phyloP scores from a whole-genome alignment of 495 filamentous ascomycete species.

The Aspergillus nanangensis region DNA sequence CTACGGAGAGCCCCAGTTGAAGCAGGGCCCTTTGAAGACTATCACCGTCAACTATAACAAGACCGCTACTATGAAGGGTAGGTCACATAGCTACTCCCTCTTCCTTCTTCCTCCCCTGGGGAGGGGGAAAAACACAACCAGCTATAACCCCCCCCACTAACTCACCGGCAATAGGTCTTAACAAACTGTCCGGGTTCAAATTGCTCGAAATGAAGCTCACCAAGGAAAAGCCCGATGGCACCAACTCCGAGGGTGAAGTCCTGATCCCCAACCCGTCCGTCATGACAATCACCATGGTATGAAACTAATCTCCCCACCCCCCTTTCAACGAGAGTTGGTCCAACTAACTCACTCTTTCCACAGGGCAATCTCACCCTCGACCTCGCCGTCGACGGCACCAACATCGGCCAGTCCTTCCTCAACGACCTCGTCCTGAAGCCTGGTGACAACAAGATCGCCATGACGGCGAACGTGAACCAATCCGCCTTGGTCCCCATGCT shows the following conservation, averaged over 20 bases:
- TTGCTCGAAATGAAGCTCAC: conserved; percentile 45
- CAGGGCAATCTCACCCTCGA: conserved; percentile 64
- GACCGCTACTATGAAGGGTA: conserved; percentile 53
- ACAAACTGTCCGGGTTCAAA: conserved; percentile 55
- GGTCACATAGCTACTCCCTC: background rate
- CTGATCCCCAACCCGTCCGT: conserved; percentile 68
- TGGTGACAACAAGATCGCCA: conserved; percentile 53
- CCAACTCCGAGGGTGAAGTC: conserved; percentile 61
- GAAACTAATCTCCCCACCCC: background rate
- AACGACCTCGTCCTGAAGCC: conserved; percentile 55
- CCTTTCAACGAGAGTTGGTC: conserved; percentile 6
- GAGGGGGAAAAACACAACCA: background rate
- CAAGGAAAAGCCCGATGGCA: conserved; percentile 31
- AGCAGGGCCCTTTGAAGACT: conserved; percentile 45
- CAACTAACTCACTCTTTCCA: conserved; percentile 9
- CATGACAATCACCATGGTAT: conserved; percentile 60
- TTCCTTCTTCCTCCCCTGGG: background rate
- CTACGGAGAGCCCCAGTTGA: conserved; percentile 51
- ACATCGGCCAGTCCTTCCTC: conserved; percentile 52
- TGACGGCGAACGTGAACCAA: conserved; percentile 52
- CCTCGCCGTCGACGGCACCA: conserved; percentile 46
- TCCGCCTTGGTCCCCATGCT: conserved; percentile 39
- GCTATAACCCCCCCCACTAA: background rate
- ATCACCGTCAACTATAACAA: conserved; percentile 53
- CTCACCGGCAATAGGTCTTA: too few relatives aligned